Conservation (phyloP, 1,284 basidiomycete species). For the Cutaneotrichosporon sp. region DNA sequence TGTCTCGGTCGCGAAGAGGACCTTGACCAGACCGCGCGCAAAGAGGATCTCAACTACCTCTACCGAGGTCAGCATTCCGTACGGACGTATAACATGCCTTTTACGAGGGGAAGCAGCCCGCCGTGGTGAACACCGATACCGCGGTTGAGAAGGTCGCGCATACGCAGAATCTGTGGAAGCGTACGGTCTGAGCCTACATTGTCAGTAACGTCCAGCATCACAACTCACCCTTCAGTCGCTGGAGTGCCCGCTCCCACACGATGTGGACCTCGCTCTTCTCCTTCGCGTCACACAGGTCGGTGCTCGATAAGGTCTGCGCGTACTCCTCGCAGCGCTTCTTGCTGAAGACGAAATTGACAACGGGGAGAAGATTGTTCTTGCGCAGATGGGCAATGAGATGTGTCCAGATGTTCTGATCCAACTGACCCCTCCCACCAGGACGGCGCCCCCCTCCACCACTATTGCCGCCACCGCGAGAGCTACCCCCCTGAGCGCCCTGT, state of each 20-base stretch:
- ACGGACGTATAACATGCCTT: slow-evolving; percentile 57
- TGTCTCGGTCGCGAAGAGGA: slow-evolving; percentile 96
- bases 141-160: slow-evolving; percentile 82
- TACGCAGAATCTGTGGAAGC: slow-evolving; percentile 89
- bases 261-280: slow-evolving; percentile 98
- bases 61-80: slow-evolving; percentile 61
- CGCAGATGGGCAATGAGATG: slow-evolving; percentile 82
- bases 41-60: slow-evolving; percentile 96
- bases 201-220: background rate
- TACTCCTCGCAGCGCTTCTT: slow-evolving; percentile 98
- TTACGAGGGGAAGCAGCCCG: slow-evolving; percentile 91
- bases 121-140: slow-evolving; percentile 98
- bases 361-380: slow-evolving; percentile 82
- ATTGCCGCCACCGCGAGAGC: slow-evolving; percentile 41
- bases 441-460: slow-evolving; percentile 53
- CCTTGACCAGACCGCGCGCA: slow-evolving; percentile 90
- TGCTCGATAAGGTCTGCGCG: slow-evolving; percentile 79
- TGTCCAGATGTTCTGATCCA: slow-evolving; percentile 89
- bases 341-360: slow-evolving; percentile 95
- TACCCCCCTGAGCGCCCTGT: slow-evolving; percentile 29
- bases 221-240: slow-evolving; percentile 73
- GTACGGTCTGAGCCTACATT: slow-evolving; percentile 75
- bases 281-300: slow-evolving; percentile 73
- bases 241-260: slow-evolving; percentile 84
- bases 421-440: slow-evolving; percentile 55